Percentiles rank a stretch among this genome's conserved stretches.
Conservation (phyloP, 176 grass and related monocot genomes). For the Avena eriantha region DNA sequence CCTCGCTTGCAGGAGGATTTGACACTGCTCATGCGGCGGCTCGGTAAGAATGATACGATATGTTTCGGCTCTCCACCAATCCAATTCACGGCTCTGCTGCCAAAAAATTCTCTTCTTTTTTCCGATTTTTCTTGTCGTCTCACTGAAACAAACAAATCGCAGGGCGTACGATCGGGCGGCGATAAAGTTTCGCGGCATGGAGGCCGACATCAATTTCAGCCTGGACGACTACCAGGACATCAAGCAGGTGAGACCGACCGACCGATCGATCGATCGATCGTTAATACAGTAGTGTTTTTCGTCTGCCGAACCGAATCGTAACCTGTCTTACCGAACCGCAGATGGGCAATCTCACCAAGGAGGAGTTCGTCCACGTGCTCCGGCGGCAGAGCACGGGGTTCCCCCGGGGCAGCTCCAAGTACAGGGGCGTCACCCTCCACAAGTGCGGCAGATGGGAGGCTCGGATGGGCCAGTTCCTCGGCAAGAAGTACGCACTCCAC, state of each 20-base stretch:
- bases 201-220: slow-evolving; percentile 96
- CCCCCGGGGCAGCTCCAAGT: slow-evolving; percentile 96
- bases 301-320: not conserved
- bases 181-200: slow-evolving; percentile 93
- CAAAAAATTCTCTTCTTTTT: slow-evolving; percentile 24
- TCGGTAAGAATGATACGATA: slow-evolving; percentile 46
- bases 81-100: not conserved
- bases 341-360: slow-evolving; percentile 93
- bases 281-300: not conserved
- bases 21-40: slow-evolving; percentile 98
- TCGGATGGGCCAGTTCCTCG: slow-evolving; percentile 94
- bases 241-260: slow-evolving; percentile 59
- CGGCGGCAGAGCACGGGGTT: slow-evolving; percentile 90
- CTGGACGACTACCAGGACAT: slow-evolving; percentile 94
- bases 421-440: slow-evolving; percentile 91
- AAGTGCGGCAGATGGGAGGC: slow-evolving; percentile 99
- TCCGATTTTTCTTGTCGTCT: not conserved
- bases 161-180: slow-evolving; percentile 98
- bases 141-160: not conserved
- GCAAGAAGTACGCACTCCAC: slow-evolving; percentile 73
- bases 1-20: slow-evolving; percentile 75
- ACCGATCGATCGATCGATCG: no score
- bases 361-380: slow-evolving; percentile 98
- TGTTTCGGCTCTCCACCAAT: not conserved
- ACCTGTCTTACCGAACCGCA: slow-evolving; percentile 25